Base-by-base conservation (phyloP, 2,329 filamentous ascomycete species). In the Botrytis galanthina region DNA sequence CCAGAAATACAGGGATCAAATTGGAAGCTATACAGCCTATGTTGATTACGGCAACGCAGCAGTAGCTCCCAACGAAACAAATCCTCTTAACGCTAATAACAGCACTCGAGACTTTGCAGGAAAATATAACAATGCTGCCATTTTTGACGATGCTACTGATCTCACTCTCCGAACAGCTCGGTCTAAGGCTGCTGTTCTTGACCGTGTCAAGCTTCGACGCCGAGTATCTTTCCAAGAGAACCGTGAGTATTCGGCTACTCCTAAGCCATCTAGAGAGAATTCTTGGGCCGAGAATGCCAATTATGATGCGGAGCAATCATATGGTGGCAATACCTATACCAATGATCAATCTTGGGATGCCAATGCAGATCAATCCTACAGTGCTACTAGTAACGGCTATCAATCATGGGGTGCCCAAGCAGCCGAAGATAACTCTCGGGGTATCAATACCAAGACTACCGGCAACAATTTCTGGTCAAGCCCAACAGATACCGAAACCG, bases 91-190 rank as follows among this genome's bases (percentile, higher is more conserved):
- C 16, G n/a, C 20, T n/a, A 44, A 26, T 16, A n/a, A 12, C 14
- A 26, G 16, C 18, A 32, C 26, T 29, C n/a, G n/a, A 64, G 18
- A 32, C 12, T 6, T 42, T 42, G 35, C 18, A 16, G 37, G 29
- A 4, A 51, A 42, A 42, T 35, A 69, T 57, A 18, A 59, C 7
- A 42, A 68, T 39, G 22, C 32, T 10, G 44, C 51, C 35, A 69
- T 57, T 4, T 4, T 69, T 10, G 66, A 69, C 7, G 48, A 69
- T 3, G 66, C 66, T 42, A 69, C 66, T 10, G 66, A 69, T 57
- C 66, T 69, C n/a, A 69, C 66, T 26, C 48, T 69, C 18, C 48
- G 66, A 57, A 69, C 48, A 18, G 48, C 48, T 42, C 66, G 66
- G 32, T 69, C 66, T 16, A 68, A 32, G 48, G 18, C 48, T 32